Evolutionary conservation across 2,329 filamentous ascomycete genomes (phyloP).

Genomic region (Colletotrichum aenigma): DNA sequence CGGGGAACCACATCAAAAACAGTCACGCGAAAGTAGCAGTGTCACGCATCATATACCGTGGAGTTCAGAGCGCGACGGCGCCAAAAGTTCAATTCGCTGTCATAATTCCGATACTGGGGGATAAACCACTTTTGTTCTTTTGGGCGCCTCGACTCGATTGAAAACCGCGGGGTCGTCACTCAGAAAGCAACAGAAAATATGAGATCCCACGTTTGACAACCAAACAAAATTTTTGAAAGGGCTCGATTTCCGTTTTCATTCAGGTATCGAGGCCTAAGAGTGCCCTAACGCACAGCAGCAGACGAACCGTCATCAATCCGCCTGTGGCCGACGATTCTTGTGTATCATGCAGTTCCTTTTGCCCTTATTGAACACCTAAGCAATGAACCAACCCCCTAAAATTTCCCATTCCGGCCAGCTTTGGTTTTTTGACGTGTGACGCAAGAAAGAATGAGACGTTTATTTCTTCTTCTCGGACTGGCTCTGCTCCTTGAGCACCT

Average conservation of each 20-base stretch:
- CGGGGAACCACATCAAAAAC: background rate
- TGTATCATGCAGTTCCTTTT: slow-evolving; percentile 55
- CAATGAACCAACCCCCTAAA: slow-evolving; percentile 48
- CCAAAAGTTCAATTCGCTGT: slow-evolving; percentile 18
- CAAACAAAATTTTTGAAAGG: slow-evolving; percentile 4
- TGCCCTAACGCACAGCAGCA: slow-evolving; percentile 44
- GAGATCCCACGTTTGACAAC: slow-evolving; percentile 1
- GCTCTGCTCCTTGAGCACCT: slow-evolving; percentile 99
- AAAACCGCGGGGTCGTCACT: slow-evolving; percentile 11
- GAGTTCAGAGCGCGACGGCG: background rate
- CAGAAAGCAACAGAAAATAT: background rate
- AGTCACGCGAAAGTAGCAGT: background rate
- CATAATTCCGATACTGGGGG: slow-evolving; percentile 1
- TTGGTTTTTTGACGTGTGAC: slow-evolving; percentile 22
- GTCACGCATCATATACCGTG: background rate
- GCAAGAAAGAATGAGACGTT: slow-evolving; percentile 35
- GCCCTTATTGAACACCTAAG: slow-evolving; percentile 58
- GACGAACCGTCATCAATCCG: slow-evolving; percentile 38
- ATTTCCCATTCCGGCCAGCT: slow-evolving; percentile 26
- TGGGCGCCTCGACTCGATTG: slow-evolving; percentile 1
- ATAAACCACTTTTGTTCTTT: slow-evolving; percentile 8
- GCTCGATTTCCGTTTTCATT: slow-evolving; percentile 25
- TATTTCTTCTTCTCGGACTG: slow-evolving; percentile 73
- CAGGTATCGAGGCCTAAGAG: slow-evolving; percentile 22
- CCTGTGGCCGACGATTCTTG: slow-evolving; percentile 25